Evolutionary conservation across 306 rosid genomes (phyloP).

Genomic region (Prunus salicina): DNA sequence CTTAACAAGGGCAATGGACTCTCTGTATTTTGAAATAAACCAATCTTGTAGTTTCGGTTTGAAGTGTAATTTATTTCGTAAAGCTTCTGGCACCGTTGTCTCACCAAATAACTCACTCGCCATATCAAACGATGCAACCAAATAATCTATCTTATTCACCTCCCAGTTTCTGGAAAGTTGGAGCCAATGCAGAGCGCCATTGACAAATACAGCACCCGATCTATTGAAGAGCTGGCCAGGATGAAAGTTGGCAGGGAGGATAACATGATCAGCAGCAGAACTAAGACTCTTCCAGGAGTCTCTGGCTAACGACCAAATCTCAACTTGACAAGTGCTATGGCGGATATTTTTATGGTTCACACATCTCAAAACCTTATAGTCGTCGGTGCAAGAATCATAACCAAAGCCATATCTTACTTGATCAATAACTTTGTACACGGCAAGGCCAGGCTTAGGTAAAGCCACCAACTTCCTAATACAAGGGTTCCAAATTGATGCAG

Average conservation of each 20-base stretch:
- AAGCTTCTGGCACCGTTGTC: neutral
- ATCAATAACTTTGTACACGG: too few relatives aligned
- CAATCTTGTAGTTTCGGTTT: neutral
- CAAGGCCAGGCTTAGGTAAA: too few relatives aligned
- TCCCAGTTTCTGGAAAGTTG: neutral
- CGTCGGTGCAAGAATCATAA: neutral
- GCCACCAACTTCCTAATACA: neutral
- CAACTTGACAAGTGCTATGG: neutral
- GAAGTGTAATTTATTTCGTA: neutral
- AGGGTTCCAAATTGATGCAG: constrained; percentile 1
- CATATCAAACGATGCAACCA: neutral
- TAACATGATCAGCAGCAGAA: too few relatives aligned
- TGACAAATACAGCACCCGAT: neutral
- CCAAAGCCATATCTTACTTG: neutral
- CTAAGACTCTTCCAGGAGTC: neutral
- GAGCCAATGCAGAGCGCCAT: neutral
- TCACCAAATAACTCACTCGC: neutral
- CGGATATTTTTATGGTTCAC: neutral
- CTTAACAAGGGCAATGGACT: neutral
- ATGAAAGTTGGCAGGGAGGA: neutral
- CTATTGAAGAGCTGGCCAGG: neutral
- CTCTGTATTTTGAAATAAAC: neutral
- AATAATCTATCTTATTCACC: neutral
- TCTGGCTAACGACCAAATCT: neutral
- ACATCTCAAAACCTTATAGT: neutral